A percentile compares a stretch with the other conserved stretches of the same genome.
Conservation (phyloP, 1,284 basidiomycete genomes). For the Microbotryomycetes sp. region DNA sequence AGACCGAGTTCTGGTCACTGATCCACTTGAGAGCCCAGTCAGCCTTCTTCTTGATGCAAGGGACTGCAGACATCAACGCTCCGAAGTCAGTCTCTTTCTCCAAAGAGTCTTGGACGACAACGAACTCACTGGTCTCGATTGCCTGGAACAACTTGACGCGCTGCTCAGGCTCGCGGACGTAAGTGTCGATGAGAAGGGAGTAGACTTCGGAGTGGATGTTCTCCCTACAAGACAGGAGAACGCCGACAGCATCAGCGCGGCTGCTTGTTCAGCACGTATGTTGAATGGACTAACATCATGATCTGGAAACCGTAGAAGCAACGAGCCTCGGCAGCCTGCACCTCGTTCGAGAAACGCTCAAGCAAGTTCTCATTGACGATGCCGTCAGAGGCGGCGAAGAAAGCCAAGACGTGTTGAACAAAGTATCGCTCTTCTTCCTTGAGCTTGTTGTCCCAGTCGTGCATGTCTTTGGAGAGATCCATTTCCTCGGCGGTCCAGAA, state of each 20-base stretch:
- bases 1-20: slow-evolving; percentile 43
- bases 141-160: slow-evolving; percentile 51
- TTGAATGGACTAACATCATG: slow-evolving; percentile 43
- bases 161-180: slow-evolving; percentile 50
- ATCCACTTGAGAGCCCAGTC: slow-evolving; percentile 47
- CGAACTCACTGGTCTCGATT: slow-evolving; percentile 48
- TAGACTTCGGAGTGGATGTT: slow-evolving; percentile 56
- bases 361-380: slow-evolving; percentile 50
- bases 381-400: slow-evolving; percentile 48
- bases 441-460: slow-evolving; percentile 47
- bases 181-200: slow-evolving; percentile 54
- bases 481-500: slow-evolving; percentile 50
- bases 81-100: background rate
- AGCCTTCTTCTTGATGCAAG: slow-evolving; percentile 39
- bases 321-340: slow-evolving; percentile 47
- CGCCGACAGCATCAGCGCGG: background rate
- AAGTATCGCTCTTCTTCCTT: slow-evolving; percentile 48
- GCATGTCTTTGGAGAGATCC: slow-evolving; percentile 47
- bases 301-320: slow-evolving; percentile 50
- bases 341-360: slow-evolving; percentile 46
- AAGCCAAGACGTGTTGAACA: slow-evolving; percentile 47
- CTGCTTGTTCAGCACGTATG: background rate
- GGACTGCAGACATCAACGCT: slow-evolving; percentile 22
- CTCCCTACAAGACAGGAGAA: slow-evolving; percentile 40
- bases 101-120: background rate